Conservation (phyloP, 352 stramenopile genomes). For the Pythium apleroticum region DNA sequence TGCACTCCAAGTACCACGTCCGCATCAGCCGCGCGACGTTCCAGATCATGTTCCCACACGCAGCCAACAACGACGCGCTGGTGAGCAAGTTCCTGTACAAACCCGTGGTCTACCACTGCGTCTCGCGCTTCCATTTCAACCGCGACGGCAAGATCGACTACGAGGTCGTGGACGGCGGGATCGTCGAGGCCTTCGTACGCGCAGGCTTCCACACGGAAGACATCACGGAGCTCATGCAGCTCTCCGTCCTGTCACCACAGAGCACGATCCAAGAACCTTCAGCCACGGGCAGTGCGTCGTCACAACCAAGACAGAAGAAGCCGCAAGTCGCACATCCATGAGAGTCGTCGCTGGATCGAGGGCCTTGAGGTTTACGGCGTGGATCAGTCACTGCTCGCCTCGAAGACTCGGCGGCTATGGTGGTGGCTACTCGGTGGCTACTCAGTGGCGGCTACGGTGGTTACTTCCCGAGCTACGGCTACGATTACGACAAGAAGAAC, state of each 20-base stretch:
- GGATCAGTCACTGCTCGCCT: too few relatives aligned
- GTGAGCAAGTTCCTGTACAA: constrained; percentile 21
- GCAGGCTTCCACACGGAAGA: not conserved
- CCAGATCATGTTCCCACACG: constrained; percentile 20
- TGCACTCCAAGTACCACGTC: constrained; percentile 7
- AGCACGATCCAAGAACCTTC: constrained; percentile 4
- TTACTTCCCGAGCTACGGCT: too few relatives aligned
- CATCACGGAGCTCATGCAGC: constrained; percentile 12
- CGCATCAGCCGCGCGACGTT: constrained; percentile 20
- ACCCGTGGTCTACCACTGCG: constrained; percentile 4
- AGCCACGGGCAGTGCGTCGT: not conserved
- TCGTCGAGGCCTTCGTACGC: constrained; percentile 10
- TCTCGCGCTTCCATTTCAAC: constrained; percentile 17
- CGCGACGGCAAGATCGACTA: constrained; percentile 7
- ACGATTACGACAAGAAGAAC: too few relatives aligned
- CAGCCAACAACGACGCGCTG: constrained; percentile 12
- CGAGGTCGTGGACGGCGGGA: constrained; percentile 5
- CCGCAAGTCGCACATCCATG: not conserved
- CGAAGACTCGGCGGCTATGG: too few relatives aligned
- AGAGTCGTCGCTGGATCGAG: too few relatives aligned
- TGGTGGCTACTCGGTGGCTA: too few relatives aligned
- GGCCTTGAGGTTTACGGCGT: too few relatives aligned
- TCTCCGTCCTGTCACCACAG: not conserved
- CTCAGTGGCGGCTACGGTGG: too few relatives aligned
- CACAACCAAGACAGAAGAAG: not conserved